Base-by-base conservation (phyloP, 2,329 filamentous ascomycete genomes). In the Nemania diffusa region DNA sequence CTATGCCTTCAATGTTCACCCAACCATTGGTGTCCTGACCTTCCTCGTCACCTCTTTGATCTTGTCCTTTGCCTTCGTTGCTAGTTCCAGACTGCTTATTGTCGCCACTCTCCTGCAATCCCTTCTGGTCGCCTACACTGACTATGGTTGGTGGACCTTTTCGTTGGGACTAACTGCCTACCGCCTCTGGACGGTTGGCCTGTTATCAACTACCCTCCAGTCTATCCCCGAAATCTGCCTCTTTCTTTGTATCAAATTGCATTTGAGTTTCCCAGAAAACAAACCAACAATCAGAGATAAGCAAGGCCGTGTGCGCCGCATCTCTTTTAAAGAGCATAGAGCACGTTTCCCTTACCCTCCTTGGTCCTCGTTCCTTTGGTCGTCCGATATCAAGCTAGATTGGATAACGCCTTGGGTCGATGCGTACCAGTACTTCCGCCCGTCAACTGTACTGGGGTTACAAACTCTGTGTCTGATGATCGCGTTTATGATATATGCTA, bases 1-100 rank as follows among this genome's bases (percentile, higher is more conserved):
- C 34, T 64, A 61, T 44, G 29, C n/a, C 13, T 42, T 37, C 11
- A 32, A 52, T 11, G 62, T 55, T 20, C 53, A 57, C 46, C 65
- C 53, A 1, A 42, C 22, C 8, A 1, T 59, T 5, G 56, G 56
- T 17, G 29, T 40, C 15, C 29, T 59, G 40, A 17, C 56, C 1
- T 13, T 46, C 3, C 24, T 67, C 17, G 46, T 24, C 1, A 26
- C 46, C 5, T 11, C 20, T 29, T 1, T 59, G 1, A 5, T 42
- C 17, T 20, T 52, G 8, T 29, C 55, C 7, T 5, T 59, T 26
- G n/a, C 20, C 8, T 48, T 62, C 29, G 5, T 57, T 6, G 26
- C 57, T 20, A 37, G 29, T 7, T 48, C 40, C 20, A 34, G 48
- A 4, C 22, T 59, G 8, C 9, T 52, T 26, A 46, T 65, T 2